Evolutionary conservation across 345 rosid species (phyloP).

Genomic region (Populus nigra): DNA sequence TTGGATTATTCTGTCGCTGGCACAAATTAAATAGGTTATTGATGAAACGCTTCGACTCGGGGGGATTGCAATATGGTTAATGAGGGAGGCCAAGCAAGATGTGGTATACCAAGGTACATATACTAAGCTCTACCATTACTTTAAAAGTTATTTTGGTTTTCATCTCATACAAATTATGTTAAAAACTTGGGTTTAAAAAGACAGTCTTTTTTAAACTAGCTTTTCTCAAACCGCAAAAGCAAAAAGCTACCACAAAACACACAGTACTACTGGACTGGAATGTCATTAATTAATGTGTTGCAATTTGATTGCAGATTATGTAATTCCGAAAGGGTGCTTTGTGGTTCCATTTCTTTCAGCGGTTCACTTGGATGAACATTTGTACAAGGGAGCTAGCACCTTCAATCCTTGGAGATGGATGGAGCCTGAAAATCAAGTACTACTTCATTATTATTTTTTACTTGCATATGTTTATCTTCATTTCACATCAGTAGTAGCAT

Average conservation of each 20-base stretch:
- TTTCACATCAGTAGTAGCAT: not conserved
- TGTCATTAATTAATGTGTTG: not conserved
- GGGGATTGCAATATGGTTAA: constrained; percentile 87
- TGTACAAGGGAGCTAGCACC: constrained; percentile 48
- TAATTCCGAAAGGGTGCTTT: constrained; percentile 80
- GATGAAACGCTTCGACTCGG: constrained; percentile 85
- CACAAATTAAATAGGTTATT: constrained; percentile 48
- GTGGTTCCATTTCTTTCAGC: constrained; percentile 86
- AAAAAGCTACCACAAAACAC: too few species aligned
- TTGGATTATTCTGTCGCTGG: not conserved
- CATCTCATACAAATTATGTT: not conserved
- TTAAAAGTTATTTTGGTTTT: too few species aligned
- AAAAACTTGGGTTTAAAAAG: too few species aligned
- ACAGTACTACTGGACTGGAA: too few species aligned
- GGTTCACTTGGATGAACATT: constrained; percentile 67
- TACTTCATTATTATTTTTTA: not conserved
- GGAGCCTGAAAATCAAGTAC: constrained; percentile 65
- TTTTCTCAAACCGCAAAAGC: too few species aligned
- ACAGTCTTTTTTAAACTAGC: too few species aligned
- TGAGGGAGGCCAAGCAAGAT: constrained; percentile 86
- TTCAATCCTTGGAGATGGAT: constrained; percentile 94
- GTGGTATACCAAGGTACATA: constrained; percentile 58
- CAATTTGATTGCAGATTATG: constrained; percentile 43
- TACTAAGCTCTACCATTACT: not conserved
- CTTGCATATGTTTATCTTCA: too few species aligned